Percentiles rank a stretch among this genome's conserved stretches.
These are phyloP conservation scores for Wickerhamiella sorbophila DNA, from an alignment of 805 yeast species.

Conservation along the genomic window DNA sequence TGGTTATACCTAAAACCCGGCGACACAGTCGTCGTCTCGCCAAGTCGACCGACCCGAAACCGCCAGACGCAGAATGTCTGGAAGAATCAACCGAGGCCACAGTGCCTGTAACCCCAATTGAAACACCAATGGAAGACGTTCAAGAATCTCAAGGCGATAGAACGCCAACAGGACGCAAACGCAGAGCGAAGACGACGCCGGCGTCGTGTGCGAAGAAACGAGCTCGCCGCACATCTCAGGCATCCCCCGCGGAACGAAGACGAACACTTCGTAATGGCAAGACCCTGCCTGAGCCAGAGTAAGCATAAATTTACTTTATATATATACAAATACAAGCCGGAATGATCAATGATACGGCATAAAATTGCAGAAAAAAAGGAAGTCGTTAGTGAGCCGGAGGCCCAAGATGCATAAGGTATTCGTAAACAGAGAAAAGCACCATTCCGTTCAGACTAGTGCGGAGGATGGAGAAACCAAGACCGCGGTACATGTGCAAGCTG, in stretches of 20 bases:
- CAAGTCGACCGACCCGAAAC: too few species aligned
- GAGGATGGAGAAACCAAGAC: slow-evolving; percentile 58
- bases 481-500: slow-evolving; percentile 49
- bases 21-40: background rate
- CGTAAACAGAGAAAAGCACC: slow-evolving; percentile 62
- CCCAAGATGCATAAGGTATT: slow-evolving; percentile 39
- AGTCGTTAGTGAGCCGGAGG: too few species aligned
- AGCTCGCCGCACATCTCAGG: background rate
- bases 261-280: background rate
- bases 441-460: slow-evolving; percentile 61
- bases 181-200: background rate
- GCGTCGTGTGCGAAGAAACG: background rate
- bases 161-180: background rate
- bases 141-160: too few species aligned
- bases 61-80: too few species aligned
- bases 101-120: too few species aligned
- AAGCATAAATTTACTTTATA: background rate
- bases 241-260: background rate
- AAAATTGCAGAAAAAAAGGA: too few species aligned
- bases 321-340: background rate
- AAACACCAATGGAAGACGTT: too few species aligned
- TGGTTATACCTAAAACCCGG: background rate
- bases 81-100: too few species aligned
- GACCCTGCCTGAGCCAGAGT: background rate
- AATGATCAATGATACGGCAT: too few species aligned